phyloP scores from a whole-genome alignment of 306 rosid species.

The Vigna reflexopilosa region DNA sequence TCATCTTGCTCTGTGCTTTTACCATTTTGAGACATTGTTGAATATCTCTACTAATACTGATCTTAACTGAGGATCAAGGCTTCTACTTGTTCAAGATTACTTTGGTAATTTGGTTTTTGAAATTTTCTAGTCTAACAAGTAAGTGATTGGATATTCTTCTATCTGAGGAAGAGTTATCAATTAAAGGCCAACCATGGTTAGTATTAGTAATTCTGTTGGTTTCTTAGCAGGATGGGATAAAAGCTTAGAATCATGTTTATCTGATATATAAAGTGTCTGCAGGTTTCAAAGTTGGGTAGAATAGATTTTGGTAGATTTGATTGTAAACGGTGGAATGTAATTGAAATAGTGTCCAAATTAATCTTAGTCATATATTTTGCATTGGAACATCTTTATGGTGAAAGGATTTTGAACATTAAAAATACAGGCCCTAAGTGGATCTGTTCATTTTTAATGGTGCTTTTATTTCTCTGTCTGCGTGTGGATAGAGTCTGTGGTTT shows the following conservation, averaged over 20 bases:
- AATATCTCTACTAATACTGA: constrained; percentile 16
- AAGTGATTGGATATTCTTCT: constrained; percentile 27
- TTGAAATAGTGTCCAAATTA: not conserved
- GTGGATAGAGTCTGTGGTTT: constrained; percentile 27
- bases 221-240: constrained; percentile 21
- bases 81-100: constrained; percentile 34
- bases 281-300: not conserved
- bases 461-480: constrained; percentile 3
- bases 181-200: constrained; percentile 21
- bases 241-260: constrained; percentile 29
- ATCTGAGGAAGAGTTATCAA: constrained; percentile 18
- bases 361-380: not conserved
- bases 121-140: constrained; percentile 33
- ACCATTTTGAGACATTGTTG: constrained; percentile 29
- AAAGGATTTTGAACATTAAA: constrained; percentile 1
- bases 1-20: constrained; percentile 33
- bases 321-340: not conserved
- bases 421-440: not conserved
- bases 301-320: not conserved
- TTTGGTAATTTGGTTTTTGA: constrained; percentile 26
- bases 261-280: not conserved
- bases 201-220: constrained; percentile 11
- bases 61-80: constrained; percentile 10
- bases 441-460: constrained; percentile 29
- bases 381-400: not conserved